Evolutionary conservation across 345 rosid species (phyloP).

Genomic region (Murraya koenigii): DNA sequence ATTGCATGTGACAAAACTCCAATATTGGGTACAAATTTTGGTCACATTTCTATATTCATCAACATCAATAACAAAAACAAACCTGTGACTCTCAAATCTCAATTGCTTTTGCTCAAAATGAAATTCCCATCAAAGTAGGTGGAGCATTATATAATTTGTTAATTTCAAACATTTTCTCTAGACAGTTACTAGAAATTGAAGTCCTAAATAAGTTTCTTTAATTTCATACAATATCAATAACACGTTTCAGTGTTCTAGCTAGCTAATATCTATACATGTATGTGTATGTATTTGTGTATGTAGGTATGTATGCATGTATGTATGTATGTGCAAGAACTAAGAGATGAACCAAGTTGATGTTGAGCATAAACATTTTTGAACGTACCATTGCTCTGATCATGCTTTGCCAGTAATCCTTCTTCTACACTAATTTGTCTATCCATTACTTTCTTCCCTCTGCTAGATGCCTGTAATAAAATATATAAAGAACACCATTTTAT

Average conservation of each 20-base stretch:
- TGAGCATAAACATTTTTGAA: background rate
- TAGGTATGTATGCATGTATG: too few species aligned
- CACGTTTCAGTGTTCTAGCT: too few species aligned
- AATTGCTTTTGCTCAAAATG: background rate
- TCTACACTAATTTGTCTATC: background rate
- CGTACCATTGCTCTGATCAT: background rate
- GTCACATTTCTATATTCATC: background rate
- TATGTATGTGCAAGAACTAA: background rate
- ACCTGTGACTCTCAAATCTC: background rate
- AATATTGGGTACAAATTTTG: background rate
- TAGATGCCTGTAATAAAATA: too few species aligned
- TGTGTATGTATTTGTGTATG: too few species aligned
- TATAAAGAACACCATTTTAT: too few species aligned
- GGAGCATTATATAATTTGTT: background rate
- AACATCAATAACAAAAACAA: too few species aligned
- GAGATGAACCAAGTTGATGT: background rate
- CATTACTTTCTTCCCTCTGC: background rate
- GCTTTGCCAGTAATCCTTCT: slow-evolving; percentile 2
- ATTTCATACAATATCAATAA: too few species aligned
- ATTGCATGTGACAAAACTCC: background rate
- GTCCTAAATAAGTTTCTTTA: background rate
- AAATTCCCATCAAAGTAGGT: background rate
- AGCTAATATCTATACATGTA: too few species aligned
- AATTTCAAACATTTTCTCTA: background rate
- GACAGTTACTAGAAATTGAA: background rate